Conservation (phyloP, 805 yeast genomes). For the Nakazawaea laoshanensis region DNA sequence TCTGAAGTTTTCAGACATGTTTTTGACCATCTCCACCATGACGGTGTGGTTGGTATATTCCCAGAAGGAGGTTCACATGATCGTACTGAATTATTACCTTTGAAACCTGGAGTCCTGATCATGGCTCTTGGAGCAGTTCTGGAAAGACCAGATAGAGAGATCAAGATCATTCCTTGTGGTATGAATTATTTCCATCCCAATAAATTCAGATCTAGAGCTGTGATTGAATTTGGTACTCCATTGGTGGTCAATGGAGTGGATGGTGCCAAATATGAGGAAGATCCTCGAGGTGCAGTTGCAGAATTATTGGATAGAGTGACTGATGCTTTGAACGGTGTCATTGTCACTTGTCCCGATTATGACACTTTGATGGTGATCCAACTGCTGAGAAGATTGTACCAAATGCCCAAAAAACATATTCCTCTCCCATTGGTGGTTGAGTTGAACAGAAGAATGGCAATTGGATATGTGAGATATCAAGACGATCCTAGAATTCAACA, state of each 20-base stretch:
- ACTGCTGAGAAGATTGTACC: slow-evolving; percentile 85
- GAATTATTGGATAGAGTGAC: slow-evolving; percentile 58
- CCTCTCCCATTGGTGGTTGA: slow-evolving; percentile 85
- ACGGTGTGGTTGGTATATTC: slow-evolving; percentile 81
- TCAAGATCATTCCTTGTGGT: slow-evolving; percentile 90
- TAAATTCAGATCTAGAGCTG: slow-evolving; percentile 91
- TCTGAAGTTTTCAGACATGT: slow-evolving; percentile 71
- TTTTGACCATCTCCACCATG: slow-evolving; percentile 60
- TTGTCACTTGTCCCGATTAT: slow-evolving; percentile 79
- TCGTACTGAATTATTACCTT: slow-evolving; percentile 79
- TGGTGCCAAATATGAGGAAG: slow-evolving; percentile 55
- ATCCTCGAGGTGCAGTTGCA: slow-evolving; percentile 63
- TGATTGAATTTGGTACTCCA: slow-evolving; percentile 88
- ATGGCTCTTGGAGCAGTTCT: slow-evolving; percentile 95
- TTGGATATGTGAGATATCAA: slow-evolving; percentile 70
- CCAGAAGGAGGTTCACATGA: slow-evolving; percentile 99
- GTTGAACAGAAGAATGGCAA: slow-evolving; percentile 77
- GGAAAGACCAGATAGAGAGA: slow-evolving; percentile 59
- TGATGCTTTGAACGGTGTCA: slow-evolving; percentile 67
- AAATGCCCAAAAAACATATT: slow-evolving; percentile 56
- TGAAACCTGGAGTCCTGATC: slow-evolving; percentile 95
- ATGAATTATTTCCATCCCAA: slow-evolving; percentile 96
- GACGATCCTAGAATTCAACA: slow-evolving; percentile 62
- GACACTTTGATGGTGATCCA: slow-evolving; percentile 87
- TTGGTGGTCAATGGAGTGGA: slow-evolving; percentile 49